phyloP scores from a whole-genome alignment of 139 green algal species.

The Chlorella sp. region DNA sequence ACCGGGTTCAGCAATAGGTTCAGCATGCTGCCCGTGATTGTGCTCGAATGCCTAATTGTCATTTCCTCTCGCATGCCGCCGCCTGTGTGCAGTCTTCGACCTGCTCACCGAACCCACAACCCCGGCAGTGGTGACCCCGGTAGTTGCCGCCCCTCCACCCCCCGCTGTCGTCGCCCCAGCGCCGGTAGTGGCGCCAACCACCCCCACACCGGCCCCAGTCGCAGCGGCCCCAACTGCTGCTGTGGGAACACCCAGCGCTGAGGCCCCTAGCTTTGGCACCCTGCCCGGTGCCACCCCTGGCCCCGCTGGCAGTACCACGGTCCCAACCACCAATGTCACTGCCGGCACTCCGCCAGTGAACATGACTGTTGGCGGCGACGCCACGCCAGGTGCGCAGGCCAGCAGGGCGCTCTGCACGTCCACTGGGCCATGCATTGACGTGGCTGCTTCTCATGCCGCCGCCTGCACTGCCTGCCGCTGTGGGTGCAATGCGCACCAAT shows the following conservation, averaged over 20 bases:
- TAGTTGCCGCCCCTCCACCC: background rate
- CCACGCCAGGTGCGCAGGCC: background rate
- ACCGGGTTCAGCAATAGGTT: too few relatives aligned
- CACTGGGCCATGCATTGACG: background rate
- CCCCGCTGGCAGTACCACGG: background rate
- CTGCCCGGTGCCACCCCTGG: background rate
- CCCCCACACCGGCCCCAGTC: background rate
- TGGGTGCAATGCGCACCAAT: background rate
- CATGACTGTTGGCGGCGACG: background rate
- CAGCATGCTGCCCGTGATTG: too few relatives aligned
- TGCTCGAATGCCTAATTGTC: too few relatives aligned
- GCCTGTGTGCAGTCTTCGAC: background rate
- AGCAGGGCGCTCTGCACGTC: background rate
- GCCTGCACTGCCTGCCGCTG: background rate
- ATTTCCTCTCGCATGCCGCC: background rate
- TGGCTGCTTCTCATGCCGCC: background rate
- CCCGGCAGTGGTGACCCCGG: background rate
- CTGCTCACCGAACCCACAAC: background rate
- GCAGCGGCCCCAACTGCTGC: background rate
- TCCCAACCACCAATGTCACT: background rate
- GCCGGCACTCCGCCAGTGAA: slow-evolving; percentile 1
- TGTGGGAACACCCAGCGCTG: background rate
- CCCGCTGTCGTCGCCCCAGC: background rate
- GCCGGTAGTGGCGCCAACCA: background rate
- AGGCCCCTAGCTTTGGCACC: background rate